Evolutionary conservation across 352 stramenopile species (phyloP).

Genomic region (Globisporangium emineosum): DNA sequence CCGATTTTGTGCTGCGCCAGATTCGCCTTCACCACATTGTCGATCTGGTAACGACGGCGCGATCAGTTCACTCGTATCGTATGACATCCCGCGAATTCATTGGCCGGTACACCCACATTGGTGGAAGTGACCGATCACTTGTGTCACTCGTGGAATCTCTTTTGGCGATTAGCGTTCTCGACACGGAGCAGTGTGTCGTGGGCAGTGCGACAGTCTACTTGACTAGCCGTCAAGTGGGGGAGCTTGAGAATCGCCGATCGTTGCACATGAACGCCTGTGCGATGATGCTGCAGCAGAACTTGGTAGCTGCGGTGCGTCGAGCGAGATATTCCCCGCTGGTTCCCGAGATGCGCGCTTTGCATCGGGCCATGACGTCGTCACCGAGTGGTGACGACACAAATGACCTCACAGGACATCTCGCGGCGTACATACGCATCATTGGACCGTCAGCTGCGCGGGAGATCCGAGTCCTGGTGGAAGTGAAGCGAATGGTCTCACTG

Average conservation of each 20-base stretch:
- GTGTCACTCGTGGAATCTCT: slow-evolving; percentile 71
- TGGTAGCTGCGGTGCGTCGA: too few relatives aligned
- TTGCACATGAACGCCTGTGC: slow-evolving; percentile 75
- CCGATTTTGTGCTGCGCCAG: slow-evolving; percentile 69
- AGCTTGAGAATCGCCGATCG: slow-evolving; percentile 68
- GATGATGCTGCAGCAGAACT: slow-evolving; percentile 79
- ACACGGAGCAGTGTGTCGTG: slow-evolving; percentile 75
- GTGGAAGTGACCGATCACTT: too few relatives aligned
- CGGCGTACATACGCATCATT: too few relatives aligned
- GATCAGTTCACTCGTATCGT: slow-evolving; percentile 66
- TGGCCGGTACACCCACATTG: slow-evolving; percentile 71
- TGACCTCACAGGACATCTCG: too few relatives aligned
- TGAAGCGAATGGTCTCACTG: too few relatives aligned
- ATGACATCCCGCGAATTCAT: slow-evolving; percentile 80
- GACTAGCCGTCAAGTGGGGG: slow-evolving; percentile 75
- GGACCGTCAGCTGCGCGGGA: too few relatives aligned
- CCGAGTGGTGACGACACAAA: too few relatives aligned
- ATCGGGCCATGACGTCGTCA: too few relatives aligned
- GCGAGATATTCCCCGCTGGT: too few relatives aligned
- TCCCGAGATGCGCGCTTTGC: too few relatives aligned
- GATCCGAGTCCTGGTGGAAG: too few relatives aligned
- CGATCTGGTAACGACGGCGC: slow-evolving; percentile 64
- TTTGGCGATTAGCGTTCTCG: slow-evolving; percentile 73
- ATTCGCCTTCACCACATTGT: slow-evolving; percentile 64
- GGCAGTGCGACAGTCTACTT: slow-evolving; percentile 72